Base-by-base conservation (phyloP, 148 eudicot genomes). In the Camellia sinensis region DNA sequence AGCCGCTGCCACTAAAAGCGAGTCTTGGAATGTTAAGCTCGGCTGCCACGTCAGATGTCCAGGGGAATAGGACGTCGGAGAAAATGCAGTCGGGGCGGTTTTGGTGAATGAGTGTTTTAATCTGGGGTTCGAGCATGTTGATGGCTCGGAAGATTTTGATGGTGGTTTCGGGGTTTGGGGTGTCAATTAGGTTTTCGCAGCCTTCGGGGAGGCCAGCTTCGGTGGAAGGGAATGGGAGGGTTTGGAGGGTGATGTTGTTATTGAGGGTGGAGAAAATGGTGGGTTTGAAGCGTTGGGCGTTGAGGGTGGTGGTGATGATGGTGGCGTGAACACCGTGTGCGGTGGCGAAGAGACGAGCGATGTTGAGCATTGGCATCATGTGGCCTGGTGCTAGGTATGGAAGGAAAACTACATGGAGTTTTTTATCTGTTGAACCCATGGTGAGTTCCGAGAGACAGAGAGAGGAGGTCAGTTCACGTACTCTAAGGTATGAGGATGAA, bases 321-420 rank as follows among this genome's bases (percentile, higher is more conserved):
- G 90, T 88, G n/a, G 82, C 80, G 10, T 73, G 79, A 46, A 74
- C 80, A 18, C 84, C 85, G 0, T 85, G 76, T n/a, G 88, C 66
- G 0, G 89, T 82, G 56, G 89, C 83, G 50, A 90, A 83, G 2
- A 79, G 77, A 64, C 89, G 37, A 3, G 91, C 90, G 17, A 86
- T 88, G 52, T 88, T 91, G 40, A 90, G 74, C 92, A 88, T 90
- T 41, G 92, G 92, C 87, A 86, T 78, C 87, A 90, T 88, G 81
- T 88, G 92, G 52, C 92, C 92, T 12, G 91, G 89, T 43, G 90
- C 92, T 89, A 88, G 79, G 82, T 81, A 88, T 0, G 92, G 92
- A 40, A 88, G 67, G 81, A 88, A 90, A n/a, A 80, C 48, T 8
- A 86, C 80, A 13, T 88, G 87, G 19, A 80, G 79, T 41, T 83